Conservation (phyloP, 1,284 basidiomycete genomes). For the Sphaerobolus stellatus region DNA sequence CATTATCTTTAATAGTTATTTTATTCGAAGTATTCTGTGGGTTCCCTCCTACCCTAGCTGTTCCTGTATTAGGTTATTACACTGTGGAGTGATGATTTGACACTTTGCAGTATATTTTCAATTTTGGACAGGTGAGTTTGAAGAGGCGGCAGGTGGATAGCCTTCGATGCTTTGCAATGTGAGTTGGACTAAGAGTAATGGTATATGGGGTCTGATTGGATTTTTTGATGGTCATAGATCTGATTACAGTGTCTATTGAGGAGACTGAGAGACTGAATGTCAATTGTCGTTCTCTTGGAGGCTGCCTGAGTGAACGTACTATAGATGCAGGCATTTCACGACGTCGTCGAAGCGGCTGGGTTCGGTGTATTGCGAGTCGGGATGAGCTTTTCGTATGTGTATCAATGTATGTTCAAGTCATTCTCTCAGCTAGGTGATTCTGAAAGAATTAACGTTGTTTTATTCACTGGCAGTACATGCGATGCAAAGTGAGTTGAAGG, state of each 20-base stretch:
- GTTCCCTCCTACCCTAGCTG: too few relatives aligned
- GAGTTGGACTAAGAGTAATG: slow-evolving; percentile 25
- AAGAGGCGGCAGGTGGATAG: slow-evolving; percentile 44
- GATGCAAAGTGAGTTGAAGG: slow-evolving; percentile 36
- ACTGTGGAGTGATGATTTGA: too few relatives aligned
- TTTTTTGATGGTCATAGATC: slow-evolving; percentile 30
- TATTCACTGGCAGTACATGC: slow-evolving; percentile 27
- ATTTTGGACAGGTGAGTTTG: slow-evolving; percentile 42
- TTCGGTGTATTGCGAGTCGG: slow-evolving; percentile 50
- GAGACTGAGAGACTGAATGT: slow-evolving; percentile 22
- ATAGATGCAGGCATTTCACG: slow-evolving; percentile 53
- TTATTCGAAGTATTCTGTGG: too few relatives aligned
- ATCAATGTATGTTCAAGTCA: slow-evolving; percentile 35
- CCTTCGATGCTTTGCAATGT: slow-evolving; percentile 42
- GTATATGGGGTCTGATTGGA: background rate
- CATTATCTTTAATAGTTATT: too few relatives aligned
- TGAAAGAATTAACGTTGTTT: too few relatives aligned
- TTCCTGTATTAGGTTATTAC: too few relatives aligned
- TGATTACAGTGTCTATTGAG: slow-evolving; percentile 21
- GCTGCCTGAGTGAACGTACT: background rate
- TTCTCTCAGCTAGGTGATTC: too few relatives aligned
- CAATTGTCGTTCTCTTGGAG: background rate
- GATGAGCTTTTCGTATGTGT: slow-evolving; percentile 42
- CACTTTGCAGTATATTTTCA: slow-evolving; percentile 51
- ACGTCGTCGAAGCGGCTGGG: slow-evolving; percentile 45